Percentiles rank a stretch among this genome's conserved stretches.
Evolutionary conservation across 2,329 filamentous ascomycete species (phyloP).

Genomic region (Aspergillus candidus): DNA sequence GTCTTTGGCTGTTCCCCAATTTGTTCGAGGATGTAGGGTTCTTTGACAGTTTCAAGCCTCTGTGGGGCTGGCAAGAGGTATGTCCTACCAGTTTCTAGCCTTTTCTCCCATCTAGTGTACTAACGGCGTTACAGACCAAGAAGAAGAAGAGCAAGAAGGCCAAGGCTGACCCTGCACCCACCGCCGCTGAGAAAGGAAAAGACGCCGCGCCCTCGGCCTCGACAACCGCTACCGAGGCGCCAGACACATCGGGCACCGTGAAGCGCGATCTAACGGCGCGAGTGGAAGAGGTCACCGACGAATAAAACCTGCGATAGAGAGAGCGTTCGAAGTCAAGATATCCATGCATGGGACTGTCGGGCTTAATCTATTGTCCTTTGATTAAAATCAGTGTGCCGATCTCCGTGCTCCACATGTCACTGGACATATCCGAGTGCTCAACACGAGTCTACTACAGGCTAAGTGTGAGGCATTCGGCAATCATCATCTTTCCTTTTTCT

Average conservation of each 20-base stretch:
- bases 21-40: conserved; percentile 98
- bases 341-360: no score
- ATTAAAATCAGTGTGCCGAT: no score
- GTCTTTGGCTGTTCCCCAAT: conserved; percentile 97
- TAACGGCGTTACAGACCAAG: conserved; percentile 14
- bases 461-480: no score
- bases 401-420: no score
- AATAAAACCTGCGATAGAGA: conserved; percentile 20
- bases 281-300: conserved; percentile 42
- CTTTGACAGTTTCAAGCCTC: conserved; percentile 89
- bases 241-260: conserved; percentile 27
- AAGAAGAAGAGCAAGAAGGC: conserved; percentile 37
- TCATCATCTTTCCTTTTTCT: no score
- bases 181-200: conserved; percentile 4
- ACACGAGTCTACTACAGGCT: no score
- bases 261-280: conserved; percentile 39
- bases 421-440: no score
- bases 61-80: conserved; percentile 99
- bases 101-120: background rate
- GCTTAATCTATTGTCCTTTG: no score
- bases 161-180: conserved; percentile 14
- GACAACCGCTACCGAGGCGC: conserved; percentile 32
- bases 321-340: background rate
- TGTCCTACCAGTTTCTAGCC: conserved; percentile 24
- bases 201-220: conserved; percentile 23